Evolutionary conservation across 2,329 filamentous ascomycete species (phyloP).

Genomic region (Exophiala phaeomuriformis): DNA sequence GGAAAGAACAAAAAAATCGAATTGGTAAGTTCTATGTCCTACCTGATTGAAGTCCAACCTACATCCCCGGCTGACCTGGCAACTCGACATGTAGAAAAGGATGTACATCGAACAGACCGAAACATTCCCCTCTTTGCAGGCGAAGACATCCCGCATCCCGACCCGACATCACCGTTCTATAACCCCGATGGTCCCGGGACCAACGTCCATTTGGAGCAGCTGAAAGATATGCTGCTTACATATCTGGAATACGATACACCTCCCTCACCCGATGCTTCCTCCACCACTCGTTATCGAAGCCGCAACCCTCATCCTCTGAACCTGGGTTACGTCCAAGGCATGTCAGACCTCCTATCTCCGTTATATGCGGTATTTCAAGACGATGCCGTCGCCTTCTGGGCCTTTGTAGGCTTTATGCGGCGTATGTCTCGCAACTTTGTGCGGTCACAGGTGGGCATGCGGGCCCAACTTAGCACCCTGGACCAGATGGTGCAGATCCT

Average conservation of each 20-base stretch:
- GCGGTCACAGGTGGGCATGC: constrained; percentile 93
- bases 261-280: constrained; percentile 10
- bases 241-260: constrained; percentile 88
- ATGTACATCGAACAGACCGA: constrained; percentile 94
- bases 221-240: constrained; percentile 98
- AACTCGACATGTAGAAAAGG: constrained; percentile 69
- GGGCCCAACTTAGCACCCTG: constrained; percentile 77
- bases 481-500: constrained; percentile 95
- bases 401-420: constrained; percentile 91
- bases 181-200: constrained; percentile 80
- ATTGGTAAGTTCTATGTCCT: constrained; percentile 62
- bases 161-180: constrained; percentile 90
- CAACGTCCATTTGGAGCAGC: constrained; percentile 94
- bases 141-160: constrained; percentile 92
- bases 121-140: constrained; percentile 91
- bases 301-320: constrained; percentile 47
- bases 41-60: constrained; percentile 18
- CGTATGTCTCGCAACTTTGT: constrained; percentile 97
- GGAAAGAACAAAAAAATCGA: constrained; percentile 85
- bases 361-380: constrained; percentile 98
- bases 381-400: constrained; percentile 95
- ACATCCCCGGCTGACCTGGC: constrained; percentile 43
- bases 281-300: constrained; percentile 11
- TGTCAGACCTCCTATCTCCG: constrained; percentile 92
- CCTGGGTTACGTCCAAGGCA: constrained; percentile 94